phyloP scores from a whole-genome alignment of 345 rosid genomes.

The Erodium maritimum region DNA sequence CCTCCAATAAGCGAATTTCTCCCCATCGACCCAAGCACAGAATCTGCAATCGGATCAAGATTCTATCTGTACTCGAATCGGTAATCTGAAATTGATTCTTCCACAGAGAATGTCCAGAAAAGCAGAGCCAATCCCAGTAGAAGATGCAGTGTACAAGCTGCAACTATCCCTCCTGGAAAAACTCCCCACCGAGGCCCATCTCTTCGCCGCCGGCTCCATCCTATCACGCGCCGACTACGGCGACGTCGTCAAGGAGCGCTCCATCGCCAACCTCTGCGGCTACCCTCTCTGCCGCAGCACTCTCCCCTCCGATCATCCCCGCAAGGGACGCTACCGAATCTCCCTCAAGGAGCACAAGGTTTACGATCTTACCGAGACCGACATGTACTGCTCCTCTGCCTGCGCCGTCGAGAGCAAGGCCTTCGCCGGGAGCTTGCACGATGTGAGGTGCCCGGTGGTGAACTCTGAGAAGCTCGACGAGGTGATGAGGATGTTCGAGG shows the following conservation, averaged over 20 bases:
- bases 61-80: too few relatives aligned
- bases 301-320: conserved; percentile 36
- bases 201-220: conserved; percentile 47
- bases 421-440: conserved; percentile 36
- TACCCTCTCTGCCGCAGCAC: conserved; percentile 48
- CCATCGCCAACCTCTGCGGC: conserved; percentile 51
- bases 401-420: conserved; percentile 51
- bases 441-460: conserved; percentile 36
- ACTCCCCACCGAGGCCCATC: conserved; percentile 34
- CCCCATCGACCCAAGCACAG: too few relatives aligned
- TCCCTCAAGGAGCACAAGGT: conserved; percentile 65
- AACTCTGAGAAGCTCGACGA: conserved; percentile 31
- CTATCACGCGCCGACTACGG: conserved; percentile 57
- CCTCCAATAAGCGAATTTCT: too few relatives aligned
- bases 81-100: too few relatives aligned
- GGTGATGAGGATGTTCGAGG: conserved; percentile 38
- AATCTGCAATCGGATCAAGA: too few relatives aligned
- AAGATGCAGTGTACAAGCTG: conserved; percentile 44
- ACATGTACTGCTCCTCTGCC: conserved; percentile 50
- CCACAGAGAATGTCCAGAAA: too few relatives aligned
- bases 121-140: too few relatives aligned
- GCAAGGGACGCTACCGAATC: conserved; percentile 52
- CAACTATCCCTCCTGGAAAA: conserved; percentile 61
- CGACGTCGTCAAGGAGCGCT: conserved; percentile 64
- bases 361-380: conserved; percentile 46